Conservation (phyloP, 148 eudicot genomes). For the Salicornia ramosissima region DNA sequence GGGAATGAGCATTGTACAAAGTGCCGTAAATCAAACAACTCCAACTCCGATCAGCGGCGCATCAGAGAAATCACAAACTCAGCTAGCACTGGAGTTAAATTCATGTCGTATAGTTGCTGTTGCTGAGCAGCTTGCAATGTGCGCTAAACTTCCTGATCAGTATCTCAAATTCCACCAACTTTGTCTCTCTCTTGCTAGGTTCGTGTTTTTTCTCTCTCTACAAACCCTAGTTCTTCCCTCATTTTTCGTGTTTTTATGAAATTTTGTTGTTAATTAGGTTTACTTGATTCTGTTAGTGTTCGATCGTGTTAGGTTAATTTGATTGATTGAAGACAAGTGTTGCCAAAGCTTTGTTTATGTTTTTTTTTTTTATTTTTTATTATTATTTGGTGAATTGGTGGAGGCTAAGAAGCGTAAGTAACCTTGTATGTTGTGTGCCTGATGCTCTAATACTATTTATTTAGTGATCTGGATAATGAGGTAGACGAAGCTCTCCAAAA, state of each 20-base stretch:
- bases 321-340: neutral
- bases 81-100: slow-evolving; percentile 15
- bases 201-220: neutral
- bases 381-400: neutral
- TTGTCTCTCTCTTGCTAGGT: slow-evolving; percentile 42
- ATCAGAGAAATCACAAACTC: neutral
- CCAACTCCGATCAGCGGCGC: slow-evolving; percentile 7
- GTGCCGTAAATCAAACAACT: slow-evolving; percentile 1
- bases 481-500: slow-evolving; percentile 8
- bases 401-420: slow-evolving; percentile 5
- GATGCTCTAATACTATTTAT: neutral
- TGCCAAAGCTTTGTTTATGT: neutral
- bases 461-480: slow-evolving; percentile 12
- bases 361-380: neutral
- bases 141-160: neutral
- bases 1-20: neutral
- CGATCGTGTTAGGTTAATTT: neutral
- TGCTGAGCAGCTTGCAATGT: slow-evolving; percentile 21
- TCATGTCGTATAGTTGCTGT: slow-evolving; percentile 20
- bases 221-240: slow-evolving; percentile 14
- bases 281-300: neutral
- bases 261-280: neutral
- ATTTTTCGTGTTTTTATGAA: neutral
- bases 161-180: slow-evolving; percentile 22
- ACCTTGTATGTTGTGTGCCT: slow-evolving; percentile 8